Conservation (phyloP, 352 stramenopile genomes). For the Pythium insidiosum region DNA sequence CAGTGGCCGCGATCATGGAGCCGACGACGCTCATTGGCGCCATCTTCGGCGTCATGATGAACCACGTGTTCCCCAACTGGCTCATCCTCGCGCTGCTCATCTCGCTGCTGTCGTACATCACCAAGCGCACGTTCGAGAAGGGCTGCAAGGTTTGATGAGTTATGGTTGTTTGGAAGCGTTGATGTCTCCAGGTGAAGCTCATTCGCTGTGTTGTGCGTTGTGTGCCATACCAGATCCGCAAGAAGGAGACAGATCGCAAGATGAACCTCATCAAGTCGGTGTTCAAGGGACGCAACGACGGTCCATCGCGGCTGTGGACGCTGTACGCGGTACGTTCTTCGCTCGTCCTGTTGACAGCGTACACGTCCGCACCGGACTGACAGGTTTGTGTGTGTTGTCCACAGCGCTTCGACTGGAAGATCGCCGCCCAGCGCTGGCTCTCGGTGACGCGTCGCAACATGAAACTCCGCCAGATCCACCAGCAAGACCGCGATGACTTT, state of each 20-base stretch:
- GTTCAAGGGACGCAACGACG: slow-evolving; percentile 33
- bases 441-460: slow-evolving; percentile 50
- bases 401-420: slow-evolving; percentile 58
- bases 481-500: slow-evolving; percentile 62
- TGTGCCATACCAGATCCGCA: too few relatives aligned
- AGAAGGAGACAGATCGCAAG: slow-evolving; percentile 45
- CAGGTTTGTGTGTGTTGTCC: neutral
- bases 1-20: slow-evolving; percentile 99
- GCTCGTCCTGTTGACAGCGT: too few relatives aligned
- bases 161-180: too few relatives aligned
- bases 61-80: slow-evolving; percentile 78
- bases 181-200: too few relatives aligned
- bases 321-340: too few relatives aligned
- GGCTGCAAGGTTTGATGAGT: too few relatives aligned
- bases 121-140: slow-evolving; percentile 67
- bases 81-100: slow-evolving; percentile 73
- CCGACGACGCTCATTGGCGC: slow-evolving; percentile 81
- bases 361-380: neutral
- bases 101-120: slow-evolving; percentile 65
- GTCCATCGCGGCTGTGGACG: slow-evolving; percentile 33
- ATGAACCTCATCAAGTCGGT: slow-evolving; percentile 36
- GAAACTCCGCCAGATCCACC: slow-evolving; percentile 26
- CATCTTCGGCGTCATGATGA: slow-evolving; percentile 81
- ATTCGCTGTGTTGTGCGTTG: too few relatives aligned
- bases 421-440: slow-evolving; percentile 55